These are phyloP conservation scores for Avena atlantica DNA, from an alignment of 176 grass and related monocot genomes.

Conservation along the genomic window DNA sequence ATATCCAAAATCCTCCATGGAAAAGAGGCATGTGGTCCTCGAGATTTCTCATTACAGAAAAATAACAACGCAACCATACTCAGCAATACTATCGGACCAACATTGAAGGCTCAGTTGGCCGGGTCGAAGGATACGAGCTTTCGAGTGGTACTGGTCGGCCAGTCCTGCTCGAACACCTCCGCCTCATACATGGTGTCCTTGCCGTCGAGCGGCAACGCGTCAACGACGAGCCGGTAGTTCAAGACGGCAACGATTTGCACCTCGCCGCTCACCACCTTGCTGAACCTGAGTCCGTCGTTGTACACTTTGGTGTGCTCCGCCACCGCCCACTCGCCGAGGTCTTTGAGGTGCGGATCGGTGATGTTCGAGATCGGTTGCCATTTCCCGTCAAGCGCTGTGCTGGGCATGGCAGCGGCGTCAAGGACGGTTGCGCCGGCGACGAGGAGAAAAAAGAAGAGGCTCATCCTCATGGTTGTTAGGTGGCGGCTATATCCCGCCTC, in stretches of 20 bases:
- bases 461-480: background rate
- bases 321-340: constrained; percentile 45
- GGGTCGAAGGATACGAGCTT: constrained; percentile 8
- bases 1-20: background rate
- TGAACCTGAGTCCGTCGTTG: constrained; percentile 30
- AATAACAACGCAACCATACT: background rate
- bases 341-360: constrained; percentile 3
- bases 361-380: constrained; percentile 24
- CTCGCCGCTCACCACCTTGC: background rate
- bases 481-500: background rate
- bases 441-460: background rate
- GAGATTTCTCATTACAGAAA: background rate
- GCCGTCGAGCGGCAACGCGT: background rate
- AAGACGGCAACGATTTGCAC: constrained; percentile 33
- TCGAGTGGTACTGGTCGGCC: background rate
- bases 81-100: background rate
- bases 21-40: background rate
- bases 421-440: background rate
- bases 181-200: constrained; percentile 35
- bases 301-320: constrained; percentile 18
- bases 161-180: background rate
- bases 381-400: fast-evolving
- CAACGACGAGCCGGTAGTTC: constrained; percentile 48
- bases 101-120: background rate
- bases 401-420: background rate